A percentile compares a stretch with the other conserved stretches of the same genome.
Evolutionary conservation across 2,329 filamentous ascomycete species (phyloP).

Genomic region (Paradendryphiella salina): DNA sequence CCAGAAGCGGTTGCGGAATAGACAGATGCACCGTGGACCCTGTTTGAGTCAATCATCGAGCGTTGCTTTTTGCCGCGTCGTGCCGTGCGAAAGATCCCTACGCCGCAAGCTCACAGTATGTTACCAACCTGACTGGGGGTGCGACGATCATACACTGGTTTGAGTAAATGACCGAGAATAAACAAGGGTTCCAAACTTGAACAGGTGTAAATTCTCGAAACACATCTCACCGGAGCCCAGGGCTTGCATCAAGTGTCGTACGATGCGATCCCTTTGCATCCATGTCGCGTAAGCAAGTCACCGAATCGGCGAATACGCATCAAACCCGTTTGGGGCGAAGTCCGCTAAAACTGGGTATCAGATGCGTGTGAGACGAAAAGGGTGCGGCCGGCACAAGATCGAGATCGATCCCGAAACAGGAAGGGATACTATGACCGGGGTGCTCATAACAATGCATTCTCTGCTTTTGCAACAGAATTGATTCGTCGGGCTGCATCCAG

Average conservation of each 20-base stretch:
- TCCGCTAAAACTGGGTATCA: constrained; percentile 14
- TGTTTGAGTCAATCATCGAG: constrained; percentile 3
- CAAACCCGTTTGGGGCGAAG: constrained; percentile 14
- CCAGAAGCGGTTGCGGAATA: constrained; percentile 4
- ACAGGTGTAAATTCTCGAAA: constrained; percentile 14
- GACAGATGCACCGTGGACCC: constrained; percentile 11
- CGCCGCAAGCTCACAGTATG: constrained; percentile 1
- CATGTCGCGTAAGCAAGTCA: constrained; percentile 24
- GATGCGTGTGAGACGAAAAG: constrained; percentile 17
- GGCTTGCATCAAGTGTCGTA: constrained; percentile 18
- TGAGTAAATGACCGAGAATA: constrained; percentile 5
- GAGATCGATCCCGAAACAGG: constrained; percentile 18
- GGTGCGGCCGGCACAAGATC: constrained; percentile 16
- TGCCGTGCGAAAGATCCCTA: constrained; percentile 4
- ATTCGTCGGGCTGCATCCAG: constrained; percentile 6
- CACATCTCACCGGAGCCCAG: constrained; percentile 11
- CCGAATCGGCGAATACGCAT: constrained; percentile 11
- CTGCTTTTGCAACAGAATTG: not conserved
- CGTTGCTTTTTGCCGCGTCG: constrained; percentile 13
- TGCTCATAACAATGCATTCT: constrained; percentile 6
- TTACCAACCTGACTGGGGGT: constrained; percentile 3
- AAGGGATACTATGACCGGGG: constrained; percentile 5
- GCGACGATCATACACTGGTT: constrained; percentile 12
- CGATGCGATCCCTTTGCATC: constrained; percentile 19
- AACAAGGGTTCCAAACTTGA: constrained; percentile 3